Base-by-base conservation (phyloP, 306 rosid species). In the Oxytropis ochrocephala region DNA sequence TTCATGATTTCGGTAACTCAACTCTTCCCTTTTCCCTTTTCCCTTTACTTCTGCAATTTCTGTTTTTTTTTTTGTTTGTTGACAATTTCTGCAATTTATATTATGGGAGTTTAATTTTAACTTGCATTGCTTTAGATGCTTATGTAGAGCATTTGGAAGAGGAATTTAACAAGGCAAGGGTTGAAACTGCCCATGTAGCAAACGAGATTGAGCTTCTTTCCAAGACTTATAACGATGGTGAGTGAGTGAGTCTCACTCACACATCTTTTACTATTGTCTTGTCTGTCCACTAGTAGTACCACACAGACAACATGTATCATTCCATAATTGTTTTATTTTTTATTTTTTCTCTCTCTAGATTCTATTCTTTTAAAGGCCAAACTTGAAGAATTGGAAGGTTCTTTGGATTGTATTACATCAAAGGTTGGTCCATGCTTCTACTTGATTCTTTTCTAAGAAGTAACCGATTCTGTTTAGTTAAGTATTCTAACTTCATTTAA, bases 191-290 rank as follows among this genome's bases (percentile, higher is more conserved):
- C 29, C 42, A 73, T 43, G 72, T 81, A 18, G 72, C 75, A 27
- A 54, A 65, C 50, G 85, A 88, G 75, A 84, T 88, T 18, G 85
- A 82, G 73, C 70, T 49, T 78, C 96, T 94, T 18, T 11, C 69
- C 29, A 69, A 46, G 72, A 70, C 70, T 51, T 67, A 70, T 6
- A 72, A 54, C 33, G 85, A 87, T 81, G 92, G 97, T 85, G 13
- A n/a, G n/a, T n/a, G n/a, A n/a, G n/a, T n/a, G n/a, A 75, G 78
- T 62, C 27, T 30, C 66, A 18, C 19, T 52, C 64, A 10, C n/a
- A n/a, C 18, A 27, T 35, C 33, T 27, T 38, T n/a, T 3, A 4
- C 30, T 57, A 5, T 0, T 49, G n/a, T 67, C 19, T 6, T 53
- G 76, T 27, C 41, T 51, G 27, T 68, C n/a, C 55, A 8, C 3